These are phyloP conservation scores for Symbiodinium natans DNA, from an alignment of 73 alveolate species.

Conservation along the genomic window DNA sequence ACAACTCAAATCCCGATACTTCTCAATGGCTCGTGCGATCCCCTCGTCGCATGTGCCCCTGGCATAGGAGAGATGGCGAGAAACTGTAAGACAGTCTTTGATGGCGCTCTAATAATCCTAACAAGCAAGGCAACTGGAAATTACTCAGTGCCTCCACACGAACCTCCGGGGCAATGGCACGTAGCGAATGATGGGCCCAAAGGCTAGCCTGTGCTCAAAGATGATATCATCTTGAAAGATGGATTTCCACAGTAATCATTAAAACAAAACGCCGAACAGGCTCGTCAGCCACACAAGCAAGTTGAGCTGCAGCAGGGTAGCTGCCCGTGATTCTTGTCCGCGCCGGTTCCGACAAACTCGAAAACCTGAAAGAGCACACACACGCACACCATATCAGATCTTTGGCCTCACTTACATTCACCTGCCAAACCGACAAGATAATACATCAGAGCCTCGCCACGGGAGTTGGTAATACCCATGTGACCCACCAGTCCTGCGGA, in stretches of 20 bases:
- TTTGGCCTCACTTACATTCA: too few species aligned
- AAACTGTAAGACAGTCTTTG: too few species aligned
- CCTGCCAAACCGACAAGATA: too few species aligned
- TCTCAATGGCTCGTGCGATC: constrained; percentile 64
- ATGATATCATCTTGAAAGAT: neutral
- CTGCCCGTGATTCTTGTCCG: constrained; percentile 70
- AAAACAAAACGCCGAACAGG: neutral
- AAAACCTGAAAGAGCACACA: neutral
- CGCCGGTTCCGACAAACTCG: constrained; percentile 72
- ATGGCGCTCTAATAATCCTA: too few species aligned
- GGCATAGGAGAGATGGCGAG: neutral
- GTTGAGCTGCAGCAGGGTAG: neutral
- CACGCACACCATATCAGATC: neutral
- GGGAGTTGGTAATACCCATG: constrained; percentile 70
- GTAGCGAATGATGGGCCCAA: constrained; percentile 86
- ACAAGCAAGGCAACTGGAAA: too few species aligned
- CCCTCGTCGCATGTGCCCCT: constrained; percentile 93
- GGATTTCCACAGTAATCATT: neutral
- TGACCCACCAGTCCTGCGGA: constrained; percentile 56
- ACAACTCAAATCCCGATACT: constrained; percentile 38
- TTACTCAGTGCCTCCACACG: constrained; percentile 13
- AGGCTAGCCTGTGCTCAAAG: constrained; percentile 42
- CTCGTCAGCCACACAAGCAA: neutral
- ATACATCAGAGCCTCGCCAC: constrained; percentile 15
- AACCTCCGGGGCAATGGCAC: constrained; percentile 54